Percentiles rank a stretch among this genome's conserved stretches.
phyloP scores from a whole-genome alignment of 2,329 filamentous ascomycete genomes.

The Dryadomyces quercus-mongolicae region DNA sequence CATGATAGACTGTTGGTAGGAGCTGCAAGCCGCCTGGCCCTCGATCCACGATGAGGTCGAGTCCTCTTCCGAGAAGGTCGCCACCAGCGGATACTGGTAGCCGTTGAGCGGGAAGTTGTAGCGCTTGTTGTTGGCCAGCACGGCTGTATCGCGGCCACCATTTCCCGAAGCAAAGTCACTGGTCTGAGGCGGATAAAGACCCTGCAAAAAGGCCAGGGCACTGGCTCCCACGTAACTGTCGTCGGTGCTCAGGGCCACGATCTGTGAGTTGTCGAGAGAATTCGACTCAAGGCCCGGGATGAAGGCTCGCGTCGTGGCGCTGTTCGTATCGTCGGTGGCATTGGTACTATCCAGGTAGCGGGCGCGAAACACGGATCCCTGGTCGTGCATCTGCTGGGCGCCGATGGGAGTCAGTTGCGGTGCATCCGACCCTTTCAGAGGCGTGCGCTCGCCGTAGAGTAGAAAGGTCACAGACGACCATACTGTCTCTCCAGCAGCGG shows the following conservation, averaged over 20 bases:
- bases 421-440: constrained; percentile 19
- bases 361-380: constrained; percentile 34
- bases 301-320: constrained; percentile 20
- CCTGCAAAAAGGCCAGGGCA: constrained; percentile 70
- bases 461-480: constrained; percentile 38
- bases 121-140: constrained; percentile 29
- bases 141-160: constrained; percentile 16
- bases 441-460: constrained; percentile 41
- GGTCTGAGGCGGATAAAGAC: constrained; percentile 63
- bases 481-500: constrained; percentile 18
- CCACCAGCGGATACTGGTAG: constrained; percentile 68
- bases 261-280: constrained; percentile 35
- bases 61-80: constrained; percentile 18
- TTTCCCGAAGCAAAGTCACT: constrained; percentile 23
- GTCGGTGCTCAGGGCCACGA: constrained; percentile 28
- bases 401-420: constrained; percentile 37
- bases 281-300: constrained; percentile 30
- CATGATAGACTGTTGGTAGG: constrained; percentile 21
- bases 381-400: constrained; percentile 37
- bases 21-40: constrained; percentile 25
- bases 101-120: constrained; percentile 58
- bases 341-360: constrained; percentile 30
- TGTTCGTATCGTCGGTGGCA: constrained; percentile 12
- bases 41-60: constrained; percentile 31
- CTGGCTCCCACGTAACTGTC: constrained; percentile 47